phyloP scores from a whole-genome alignment of 75 land plant species.

The Cryptomeria japonica region DNA sequence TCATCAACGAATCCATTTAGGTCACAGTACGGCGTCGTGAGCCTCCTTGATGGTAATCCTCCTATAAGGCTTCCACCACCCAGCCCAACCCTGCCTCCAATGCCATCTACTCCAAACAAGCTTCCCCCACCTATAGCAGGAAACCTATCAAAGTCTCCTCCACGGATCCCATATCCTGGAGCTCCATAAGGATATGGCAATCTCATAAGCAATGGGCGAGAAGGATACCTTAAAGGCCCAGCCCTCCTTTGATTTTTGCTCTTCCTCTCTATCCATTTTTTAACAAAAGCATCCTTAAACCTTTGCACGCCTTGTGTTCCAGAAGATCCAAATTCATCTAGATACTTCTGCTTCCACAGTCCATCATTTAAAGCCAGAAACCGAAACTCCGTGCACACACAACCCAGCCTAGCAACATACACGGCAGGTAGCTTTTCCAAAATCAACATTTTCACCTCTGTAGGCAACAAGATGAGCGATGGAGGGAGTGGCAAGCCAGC shows the following conservation, averaged over 20 bases:
- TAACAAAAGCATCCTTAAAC: conserved; percentile 64
- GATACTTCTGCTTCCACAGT: conserved; percentile 67
- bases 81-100: not conserved
- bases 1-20: not conserved
- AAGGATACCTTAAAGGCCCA: not conserved
- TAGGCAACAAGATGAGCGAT: conserved; percentile 61
- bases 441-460: conserved; percentile 72
- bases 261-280: conserved; percentile 30
- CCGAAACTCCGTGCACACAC: conserved; percentile 63
- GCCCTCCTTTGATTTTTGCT: not conserved
- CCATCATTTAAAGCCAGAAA: conserved; percentile 59
- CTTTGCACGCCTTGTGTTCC: not conserved
- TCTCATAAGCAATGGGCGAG: not conserved
- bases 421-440: conserved; percentile 60
- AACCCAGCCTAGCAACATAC: conserved; percentile 57
- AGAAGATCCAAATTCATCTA: conserved; percentile 46
- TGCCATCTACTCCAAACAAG: not conserved
- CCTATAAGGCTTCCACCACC: not conserved
- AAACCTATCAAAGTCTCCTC: conserved; percentile 13
- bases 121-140: not conserved
- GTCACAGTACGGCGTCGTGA: not conserved
- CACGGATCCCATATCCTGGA: not conserved
- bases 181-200: not conserved
- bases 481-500: conserved; percentile 61
- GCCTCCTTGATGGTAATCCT: not conserved